Evolutionary conservation across 75 land plant genomes (phyloP), one percentile per base, ranked within the genome.

Genomic region (Adiantum capillusveneris): DNA sequence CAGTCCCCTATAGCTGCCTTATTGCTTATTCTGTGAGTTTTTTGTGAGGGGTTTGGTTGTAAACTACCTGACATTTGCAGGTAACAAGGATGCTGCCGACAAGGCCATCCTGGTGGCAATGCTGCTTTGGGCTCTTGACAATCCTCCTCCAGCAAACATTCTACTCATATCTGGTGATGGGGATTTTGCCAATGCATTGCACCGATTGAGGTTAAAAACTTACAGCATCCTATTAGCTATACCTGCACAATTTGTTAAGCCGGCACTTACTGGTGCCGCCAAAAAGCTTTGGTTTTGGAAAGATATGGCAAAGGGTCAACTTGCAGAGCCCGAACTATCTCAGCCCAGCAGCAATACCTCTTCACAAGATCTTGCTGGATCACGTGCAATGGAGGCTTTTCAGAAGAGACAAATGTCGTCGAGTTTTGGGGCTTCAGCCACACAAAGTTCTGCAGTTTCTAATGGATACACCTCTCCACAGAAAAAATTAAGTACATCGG

Each of bases 111-210:
- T 87, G n/a, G 86, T 83, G 6, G 87, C 80, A 37, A 83, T 87
- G 84, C 44, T 87, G 25, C 67, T 87, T 31, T 87, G 86, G 86
- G 85, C 90, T 25, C 66, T 86, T 13, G 90, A 86, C 57, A 86
- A 86, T 67, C 83, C 83, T 44, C 78, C 90, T 11, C 91, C 91
- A 0, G 83, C 91, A 45, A 77, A 77, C 53, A 77, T 74, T 60
- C 58, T 87, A 72, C 72, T 87, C 21, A 80, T 87, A 19, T 80
- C 91, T 34, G 91, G 91, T 25, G 87, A 87, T 65, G 68, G 84
- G 30, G 91, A 87, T 50, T 87, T 87, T 52, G 79, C 87, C 17
- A 77, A 74, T 73, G 81, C 84, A 16, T 81, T 87, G 24, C 87
- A 87, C 68, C 78, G 75, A 45, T 65, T 87, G 22, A 63, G 91